Evolutionary conservation across 306 rosid genomes (phyloP).

Genomic region (Inga laurina): DNA sequence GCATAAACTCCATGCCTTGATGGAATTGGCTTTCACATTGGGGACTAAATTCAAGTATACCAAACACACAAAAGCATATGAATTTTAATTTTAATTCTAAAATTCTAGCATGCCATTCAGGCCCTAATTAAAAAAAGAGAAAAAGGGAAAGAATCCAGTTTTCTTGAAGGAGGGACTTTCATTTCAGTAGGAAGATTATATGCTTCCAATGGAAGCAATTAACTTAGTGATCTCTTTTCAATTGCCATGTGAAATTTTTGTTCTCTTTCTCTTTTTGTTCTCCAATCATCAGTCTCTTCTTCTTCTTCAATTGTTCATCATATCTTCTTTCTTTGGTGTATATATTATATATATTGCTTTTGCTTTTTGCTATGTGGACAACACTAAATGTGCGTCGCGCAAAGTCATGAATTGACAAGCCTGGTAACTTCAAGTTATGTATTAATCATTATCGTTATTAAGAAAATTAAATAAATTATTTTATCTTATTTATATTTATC

Average conservation of each 20-base stretch:
- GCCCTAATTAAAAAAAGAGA: background rate
- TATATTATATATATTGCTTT: background rate
- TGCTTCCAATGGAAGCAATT: conserved; percentile 69
- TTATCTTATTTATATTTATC: no score
- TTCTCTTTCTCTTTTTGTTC: conserved; percentile 8
- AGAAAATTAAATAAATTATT: no score
- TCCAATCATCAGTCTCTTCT: background rate
- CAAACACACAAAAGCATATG: background rate
- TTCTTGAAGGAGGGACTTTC: conserved; percentile 3
- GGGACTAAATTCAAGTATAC: background rate
- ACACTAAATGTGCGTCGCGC: background rate
- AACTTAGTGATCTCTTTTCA: conserved; percentile 22
- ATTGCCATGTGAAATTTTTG: conserved; percentile 27
- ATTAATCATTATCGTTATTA: background rate
- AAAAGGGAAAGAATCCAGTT: conserved; percentile 37
- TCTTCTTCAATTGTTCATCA: conserved; percentile 15
- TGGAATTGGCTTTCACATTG: no score
- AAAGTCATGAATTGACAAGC: background rate
- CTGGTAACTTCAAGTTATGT: background rate
- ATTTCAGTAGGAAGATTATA: conserved; percentile 18
- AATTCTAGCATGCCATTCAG: background rate
- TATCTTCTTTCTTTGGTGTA: background rate
- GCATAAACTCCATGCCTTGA: no score
- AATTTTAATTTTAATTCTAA: background rate
- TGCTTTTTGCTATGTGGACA: background rate